A percentile compares a stretch with the other conserved stretches of the same genome.
Conservation (phyloP, 2,329 filamentous ascomycete genomes). For the Davidsoniella neocaledoniae region DNA sequence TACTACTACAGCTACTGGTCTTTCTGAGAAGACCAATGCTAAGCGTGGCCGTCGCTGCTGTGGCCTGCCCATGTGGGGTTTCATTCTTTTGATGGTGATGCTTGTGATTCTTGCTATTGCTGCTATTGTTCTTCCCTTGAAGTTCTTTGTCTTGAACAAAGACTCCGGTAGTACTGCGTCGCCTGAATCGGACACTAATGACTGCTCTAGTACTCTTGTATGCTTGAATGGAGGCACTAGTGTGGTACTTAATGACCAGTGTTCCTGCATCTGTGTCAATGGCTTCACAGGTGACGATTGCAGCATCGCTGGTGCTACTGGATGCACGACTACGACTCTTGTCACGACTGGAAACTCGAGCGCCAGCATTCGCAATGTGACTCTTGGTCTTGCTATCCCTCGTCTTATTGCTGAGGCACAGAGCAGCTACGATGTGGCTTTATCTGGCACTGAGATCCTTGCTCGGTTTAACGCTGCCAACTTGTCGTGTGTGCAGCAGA, state of each 20-base stretch:
- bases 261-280: conserved; percentile 77
- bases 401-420: conserved; percentile 50
- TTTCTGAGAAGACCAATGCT: conserved; percentile 13
- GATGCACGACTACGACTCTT: conserved; percentile 35
- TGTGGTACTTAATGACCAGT: conserved; percentile 48
- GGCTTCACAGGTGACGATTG: conserved; percentile 56
- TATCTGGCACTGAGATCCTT: conserved; percentile 53
- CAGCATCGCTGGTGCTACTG: conserved; percentile 27
- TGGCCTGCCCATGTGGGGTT: conserved; percentile 66
- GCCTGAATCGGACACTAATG: conserved; percentile 23
- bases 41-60: conserved; percentile 51
- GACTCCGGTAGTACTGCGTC: conserved; percentile 18
- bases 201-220: conserved; percentile 43
- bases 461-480: conserved; percentile 59
- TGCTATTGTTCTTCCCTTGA: conserved; percentile 63
- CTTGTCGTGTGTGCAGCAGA: conserved; percentile 69
- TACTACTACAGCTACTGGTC: conserved; percentile 2
- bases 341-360: conserved; percentile 23
- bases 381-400: conserved; percentile 64
- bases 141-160: conserved; percentile 42
- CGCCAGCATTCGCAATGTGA: conserved; percentile 44
- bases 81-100: conserved; percentile 48
- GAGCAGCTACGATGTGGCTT: conserved; percentile 56
- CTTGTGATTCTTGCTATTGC: conserved; percentile 58
- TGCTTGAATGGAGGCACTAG: conserved; percentile 74